A percentile compares a stretch with the other conserved stretches of the same genome.
Evolutionary conservation across 202 grass and related monocot species (phyloP).

Genomic region (Digitaria exilis): DNA sequence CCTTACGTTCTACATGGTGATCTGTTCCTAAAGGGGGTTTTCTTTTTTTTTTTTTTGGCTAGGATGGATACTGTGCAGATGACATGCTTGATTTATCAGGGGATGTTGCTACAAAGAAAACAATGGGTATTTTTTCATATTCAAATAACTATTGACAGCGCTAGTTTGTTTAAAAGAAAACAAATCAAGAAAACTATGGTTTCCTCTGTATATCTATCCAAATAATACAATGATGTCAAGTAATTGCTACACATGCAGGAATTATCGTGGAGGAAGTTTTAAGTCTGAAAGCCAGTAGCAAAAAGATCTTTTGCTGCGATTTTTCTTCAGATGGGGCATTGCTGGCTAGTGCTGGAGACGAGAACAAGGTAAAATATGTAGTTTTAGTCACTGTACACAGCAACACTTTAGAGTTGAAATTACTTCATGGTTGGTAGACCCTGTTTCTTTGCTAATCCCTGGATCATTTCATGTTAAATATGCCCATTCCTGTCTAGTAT

Average conservation of each 20-base stretch:
- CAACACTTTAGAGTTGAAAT: not conserved
- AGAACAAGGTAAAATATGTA: conserved; percentile 57
- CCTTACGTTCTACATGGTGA: not conserved
- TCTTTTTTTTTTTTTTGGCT: not conserved
- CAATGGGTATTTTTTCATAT: not conserved
- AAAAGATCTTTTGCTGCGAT: conserved; percentile 59
- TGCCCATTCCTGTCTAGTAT: not conserved
- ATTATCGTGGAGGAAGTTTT: not conserved
- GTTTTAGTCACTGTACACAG: too few relatives aligned
- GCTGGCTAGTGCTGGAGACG: conserved; percentile 58
- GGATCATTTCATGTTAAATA: not conserved
- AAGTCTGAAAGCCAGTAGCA: conserved; percentile 35
- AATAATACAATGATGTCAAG: not conserved
- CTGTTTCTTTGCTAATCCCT: not conserved
- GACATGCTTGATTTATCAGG: conserved; percentile 18
- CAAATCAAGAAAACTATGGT: too few relatives aligned
- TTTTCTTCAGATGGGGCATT: conserved; percentile 70
- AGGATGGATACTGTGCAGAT: not conserved
- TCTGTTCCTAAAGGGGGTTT: not conserved
- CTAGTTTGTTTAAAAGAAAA: not conserved
- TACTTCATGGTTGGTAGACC: not conserved
- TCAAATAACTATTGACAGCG: not conserved
- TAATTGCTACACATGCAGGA: conserved; percentile 9
- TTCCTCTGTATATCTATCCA: not conserved
- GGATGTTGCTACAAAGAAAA: not conserved